Evolutionary conservation across 805 yeast genomes (phyloP).

Genomic region (Starmerella apis): DNA sequence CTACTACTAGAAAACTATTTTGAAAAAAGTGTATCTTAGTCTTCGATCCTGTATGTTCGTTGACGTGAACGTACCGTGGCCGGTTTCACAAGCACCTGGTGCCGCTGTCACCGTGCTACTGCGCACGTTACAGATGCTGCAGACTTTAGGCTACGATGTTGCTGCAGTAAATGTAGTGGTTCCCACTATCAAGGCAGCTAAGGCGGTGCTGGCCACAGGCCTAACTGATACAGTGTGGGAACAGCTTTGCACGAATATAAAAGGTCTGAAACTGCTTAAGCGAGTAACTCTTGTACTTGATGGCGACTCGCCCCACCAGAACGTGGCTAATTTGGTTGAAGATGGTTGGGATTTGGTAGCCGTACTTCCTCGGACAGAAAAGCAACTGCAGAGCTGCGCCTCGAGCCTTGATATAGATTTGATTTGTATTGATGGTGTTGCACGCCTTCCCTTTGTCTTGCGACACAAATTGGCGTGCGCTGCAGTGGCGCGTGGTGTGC

Average conservation of each 20-base stretch:
- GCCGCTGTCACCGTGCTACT: slow-evolving; percentile 17
- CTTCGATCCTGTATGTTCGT: slow-evolving; percentile 25
- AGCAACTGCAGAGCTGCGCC: slow-evolving; percentile 63
- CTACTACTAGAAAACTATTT: neutral
- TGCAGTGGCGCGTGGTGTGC: slow-evolving; percentile 72
- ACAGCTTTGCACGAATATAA: slow-evolving; percentile 31
- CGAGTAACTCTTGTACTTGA: slow-evolving; percentile 66
- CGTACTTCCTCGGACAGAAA: slow-evolving; percentile 69
- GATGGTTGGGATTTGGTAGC: slow-evolving; percentile 63
- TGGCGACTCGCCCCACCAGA: slow-evolving; percentile 34
- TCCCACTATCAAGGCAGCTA: slow-evolving; percentile 15
- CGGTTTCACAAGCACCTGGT: slow-evolving; percentile 13
- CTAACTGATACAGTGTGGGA: slow-evolving; percentile 26
- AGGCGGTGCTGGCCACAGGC: slow-evolving; percentile 17
- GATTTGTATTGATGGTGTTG: slow-evolving; percentile 57
- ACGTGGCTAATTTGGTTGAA: slow-evolving; percentile 14
- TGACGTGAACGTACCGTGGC: slow-evolving; percentile 35
- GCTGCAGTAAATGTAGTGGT: slow-evolving; percentile 58
- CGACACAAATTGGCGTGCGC: slow-evolving; percentile 77
- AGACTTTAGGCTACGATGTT: slow-evolving; percentile 52
- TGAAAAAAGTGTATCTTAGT: slow-evolving; percentile 2
- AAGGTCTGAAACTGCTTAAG: slow-evolving; percentile 45
- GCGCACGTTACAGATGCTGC: slow-evolving; percentile 25
- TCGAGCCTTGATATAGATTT: slow-evolving; percentile 71
- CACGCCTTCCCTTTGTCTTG: slow-evolving; percentile 61